These are phyloP conservation scores for Fagopyrum tataricum DNA, from an alignment of 148 eudicot genomes.

Conservation along the genomic window DNA sequence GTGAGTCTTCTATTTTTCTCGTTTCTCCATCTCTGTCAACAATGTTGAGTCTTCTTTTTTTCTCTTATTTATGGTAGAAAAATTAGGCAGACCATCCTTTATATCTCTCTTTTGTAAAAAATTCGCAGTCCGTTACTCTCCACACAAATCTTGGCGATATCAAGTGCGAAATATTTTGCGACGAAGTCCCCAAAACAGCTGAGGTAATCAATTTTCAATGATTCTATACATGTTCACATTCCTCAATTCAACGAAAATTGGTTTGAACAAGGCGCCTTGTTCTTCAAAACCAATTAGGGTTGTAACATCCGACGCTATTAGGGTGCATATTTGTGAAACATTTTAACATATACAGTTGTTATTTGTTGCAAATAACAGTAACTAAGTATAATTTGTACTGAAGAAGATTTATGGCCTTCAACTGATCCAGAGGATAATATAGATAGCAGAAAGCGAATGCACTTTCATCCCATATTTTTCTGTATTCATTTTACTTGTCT, in stretches of 20 bases:
- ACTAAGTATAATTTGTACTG: not conserved
- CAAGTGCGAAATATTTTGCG: slow-evolving; percentile 82
- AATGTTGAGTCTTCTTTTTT: not conserved
- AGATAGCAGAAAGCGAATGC: not conserved
- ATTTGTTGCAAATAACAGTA: not conserved
- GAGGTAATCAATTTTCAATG: slow-evolving; percentile 34
- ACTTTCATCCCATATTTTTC: not conserved
- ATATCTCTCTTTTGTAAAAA: slow-evolving; percentile 1
- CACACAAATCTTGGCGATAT: slow-evolving; percentile 90
- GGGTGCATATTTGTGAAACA: not conserved
- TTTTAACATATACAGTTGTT: not conserved
- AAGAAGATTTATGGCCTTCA: not conserved
- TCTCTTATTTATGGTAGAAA: not conserved
- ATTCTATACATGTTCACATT: not conserved
- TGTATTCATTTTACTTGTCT: not conserved
- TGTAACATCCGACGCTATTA: not conserved
- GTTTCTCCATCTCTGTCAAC: not conserved
- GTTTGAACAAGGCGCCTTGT: not conserved
- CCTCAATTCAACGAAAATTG: not conserved
- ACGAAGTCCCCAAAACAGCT: slow-evolving; percentile 77
- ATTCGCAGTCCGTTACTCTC: slow-evolving; percentile 68
- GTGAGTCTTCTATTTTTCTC: not conserved
- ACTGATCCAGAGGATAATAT: not conserved
- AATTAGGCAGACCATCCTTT: not conserved
- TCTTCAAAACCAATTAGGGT: not conserved